phyloP scores from a whole-genome alignment of 208 protist species.

The Wallacemonas sp. region DNA sequence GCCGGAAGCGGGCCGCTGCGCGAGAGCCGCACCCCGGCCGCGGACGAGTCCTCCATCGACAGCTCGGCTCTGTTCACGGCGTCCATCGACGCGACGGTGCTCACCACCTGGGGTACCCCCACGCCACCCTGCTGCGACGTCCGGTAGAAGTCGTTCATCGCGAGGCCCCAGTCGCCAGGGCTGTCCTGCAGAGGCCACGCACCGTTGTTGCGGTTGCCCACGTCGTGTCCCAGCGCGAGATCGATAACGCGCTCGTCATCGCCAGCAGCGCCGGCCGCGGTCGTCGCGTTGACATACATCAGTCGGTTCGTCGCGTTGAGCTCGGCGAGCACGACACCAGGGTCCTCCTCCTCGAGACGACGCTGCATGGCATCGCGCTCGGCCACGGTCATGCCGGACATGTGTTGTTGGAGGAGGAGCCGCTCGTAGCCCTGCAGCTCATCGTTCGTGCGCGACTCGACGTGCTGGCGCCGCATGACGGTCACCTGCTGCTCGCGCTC shows the following conservation, averaged over 20 bases:
- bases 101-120: background rate
- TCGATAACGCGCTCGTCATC: background rate
- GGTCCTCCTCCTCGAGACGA: background rate
- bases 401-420: conserved; percentile 23
- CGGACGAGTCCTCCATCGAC: background rate
- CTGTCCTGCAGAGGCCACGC: conserved; percentile 4
- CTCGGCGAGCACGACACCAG: conserved; percentile 1
- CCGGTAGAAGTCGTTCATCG: conserved; percentile 10
- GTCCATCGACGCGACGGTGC: background rate
- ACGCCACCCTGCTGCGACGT: background rate
- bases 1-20: background rate
- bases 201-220: background rate
- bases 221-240: background rate
- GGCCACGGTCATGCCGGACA: conserved; percentile 1
- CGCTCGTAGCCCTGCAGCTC: conserved; percentile 29
- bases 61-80: background rate
- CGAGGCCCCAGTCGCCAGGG: conserved; percentile 8
- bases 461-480: conserved; percentile 49
- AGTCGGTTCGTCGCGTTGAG: background rate
- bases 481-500: conserved; percentile 68
- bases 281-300: too few species aligned
- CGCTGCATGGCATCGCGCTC: background rate
- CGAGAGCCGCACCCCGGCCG: background rate
- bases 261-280: background rate
- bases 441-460: conserved; percentile 24